These are phyloP conservation scores for Trichoderma sp. DNA, from an alignment of 2,329 filamentous ascomycete genomes.

Conservation along the genomic window DNA sequence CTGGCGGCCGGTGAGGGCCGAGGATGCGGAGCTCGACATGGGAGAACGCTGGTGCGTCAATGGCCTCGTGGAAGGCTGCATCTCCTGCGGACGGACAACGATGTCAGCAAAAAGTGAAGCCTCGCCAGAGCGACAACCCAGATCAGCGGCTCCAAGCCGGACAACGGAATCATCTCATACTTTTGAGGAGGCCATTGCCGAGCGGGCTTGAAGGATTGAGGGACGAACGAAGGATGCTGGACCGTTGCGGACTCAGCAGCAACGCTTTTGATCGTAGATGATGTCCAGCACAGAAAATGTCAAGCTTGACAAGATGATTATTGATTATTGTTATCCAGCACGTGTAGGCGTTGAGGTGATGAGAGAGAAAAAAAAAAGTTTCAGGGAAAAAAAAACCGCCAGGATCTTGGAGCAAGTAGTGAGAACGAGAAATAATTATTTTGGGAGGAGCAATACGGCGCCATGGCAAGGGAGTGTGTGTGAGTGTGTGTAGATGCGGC, in stretches of 20 bases:
- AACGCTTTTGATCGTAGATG: constrained; percentile 21
- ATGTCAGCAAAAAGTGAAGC: constrained; percentile 42
- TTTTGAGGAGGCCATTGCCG: constrained; percentile 66
- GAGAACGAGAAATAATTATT: constrained; percentile 31
- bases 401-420: constrained; percentile 25
- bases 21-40: constrained; percentile 60
- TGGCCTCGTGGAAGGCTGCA: constrained; percentile 68
- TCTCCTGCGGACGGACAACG: constrained; percentile 54
- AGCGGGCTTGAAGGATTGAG: constrained; percentile 41
- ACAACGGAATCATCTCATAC: constrained; percentile 47
- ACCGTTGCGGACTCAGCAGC: constrained; percentile 39
- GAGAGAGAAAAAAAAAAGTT: constrained; percentile 18
- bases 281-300: constrained; percentile 9
- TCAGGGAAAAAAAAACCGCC: constrained; percentile 21
- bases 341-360: constrained; percentile 30
- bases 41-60: constrained; percentile 66
- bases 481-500: constrained; percentile 30
- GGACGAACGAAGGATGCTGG: constrained; percentile 41
- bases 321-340: constrained; percentile 18
- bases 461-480: constrained; percentile 28
- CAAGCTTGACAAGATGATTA: constrained; percentile 16
- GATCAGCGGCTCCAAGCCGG: constrained; percentile 33
- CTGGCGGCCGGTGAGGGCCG: constrained; percentile 63
- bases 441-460: constrained; percentile 32
- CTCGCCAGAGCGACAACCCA: constrained; percentile 40